A percentile compares a stretch with the other conserved stretches of the same genome.
Evolutionary conservation across 2,329 filamentous ascomycete species (phyloP).

Genomic region (Colletotrichum abscissum): DNA sequence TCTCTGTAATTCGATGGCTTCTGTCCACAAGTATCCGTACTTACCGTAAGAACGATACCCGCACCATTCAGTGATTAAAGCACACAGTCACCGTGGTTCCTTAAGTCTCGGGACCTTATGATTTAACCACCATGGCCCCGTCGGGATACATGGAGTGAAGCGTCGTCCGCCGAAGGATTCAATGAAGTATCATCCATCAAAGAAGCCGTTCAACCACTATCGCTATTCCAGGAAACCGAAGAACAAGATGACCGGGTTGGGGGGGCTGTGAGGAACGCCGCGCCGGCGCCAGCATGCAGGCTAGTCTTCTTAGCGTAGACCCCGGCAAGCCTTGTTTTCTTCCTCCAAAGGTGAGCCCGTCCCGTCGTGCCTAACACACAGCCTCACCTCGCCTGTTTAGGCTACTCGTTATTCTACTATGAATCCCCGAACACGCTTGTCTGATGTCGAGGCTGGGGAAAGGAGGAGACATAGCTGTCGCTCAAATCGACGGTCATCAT

Average conservation of each 20-base stretch:
- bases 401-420: neutral
- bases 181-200: neutral
- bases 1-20: neutral
- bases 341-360: neutral
- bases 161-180: neutral
- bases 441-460: neutral
- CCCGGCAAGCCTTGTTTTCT: neutral
- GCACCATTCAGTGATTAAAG: neutral
- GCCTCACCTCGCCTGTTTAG: constrained; percentile 3
- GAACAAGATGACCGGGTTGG: no score
- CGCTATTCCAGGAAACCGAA: neutral
- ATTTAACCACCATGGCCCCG: neutral
- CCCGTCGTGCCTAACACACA: constrained; percentile 14
- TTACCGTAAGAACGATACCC: neutral
- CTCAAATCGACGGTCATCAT: neutral
- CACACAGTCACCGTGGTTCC: neutral
- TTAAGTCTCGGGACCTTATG: neutral
- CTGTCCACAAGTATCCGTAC: neutral
- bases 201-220: neutral
- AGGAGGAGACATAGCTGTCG: neutral
- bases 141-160: neutral
- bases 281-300: neutral
- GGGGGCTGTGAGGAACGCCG: constrained; percentile 3
- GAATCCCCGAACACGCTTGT: neutral
- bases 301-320: constrained; percentile 2